Conservation (phyloP, 176 grass and related monocot genomes). For the bread wheat (Triticum aestivum) region DNA sequence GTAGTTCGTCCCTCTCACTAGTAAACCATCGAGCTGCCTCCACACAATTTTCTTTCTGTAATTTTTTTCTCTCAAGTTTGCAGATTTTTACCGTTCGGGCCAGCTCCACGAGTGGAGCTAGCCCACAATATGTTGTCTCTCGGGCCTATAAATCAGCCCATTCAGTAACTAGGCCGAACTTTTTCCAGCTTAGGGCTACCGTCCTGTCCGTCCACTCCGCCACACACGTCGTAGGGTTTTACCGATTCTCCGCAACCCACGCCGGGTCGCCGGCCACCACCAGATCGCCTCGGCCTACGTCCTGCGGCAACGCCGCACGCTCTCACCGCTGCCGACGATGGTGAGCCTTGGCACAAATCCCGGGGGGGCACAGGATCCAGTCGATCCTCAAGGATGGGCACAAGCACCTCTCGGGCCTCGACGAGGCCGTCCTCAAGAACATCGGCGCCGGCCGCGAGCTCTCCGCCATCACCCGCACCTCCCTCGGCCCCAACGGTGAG, state of each 20-base stretch:
- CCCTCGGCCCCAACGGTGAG: conserved; percentile 86
- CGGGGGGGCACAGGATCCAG: too few species aligned
- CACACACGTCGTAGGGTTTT: conserved; percentile 31
- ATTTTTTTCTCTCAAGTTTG: too few species aligned
- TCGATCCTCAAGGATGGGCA: too few species aligned
- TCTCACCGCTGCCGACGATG: too few species aligned
- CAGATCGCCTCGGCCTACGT: not conserved
- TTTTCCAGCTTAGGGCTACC: not conserved
- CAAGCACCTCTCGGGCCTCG: too few species aligned
- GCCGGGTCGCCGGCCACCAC: not conserved
- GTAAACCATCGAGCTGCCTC: too few species aligned
- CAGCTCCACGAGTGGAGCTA: too few species aligned
- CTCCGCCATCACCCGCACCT: conserved; percentile 42
- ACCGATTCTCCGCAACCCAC: not conserved
- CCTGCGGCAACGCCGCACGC: not conserved
- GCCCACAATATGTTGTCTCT: not conserved
- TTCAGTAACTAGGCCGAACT: not conserved
- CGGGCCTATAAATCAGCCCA: not conserved
- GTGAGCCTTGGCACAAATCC: too few species aligned
- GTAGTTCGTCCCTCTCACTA: too few species aligned
- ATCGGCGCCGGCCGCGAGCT: conserved; percentile 79
- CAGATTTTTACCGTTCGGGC: too few species aligned
- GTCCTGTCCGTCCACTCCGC: not conserved
- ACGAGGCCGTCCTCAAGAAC: not conserved
- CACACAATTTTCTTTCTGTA: too few species aligned